Evolutionary conservation across 495 filamentous ascomycete species (phyloP), one percentile per base, ranked within the genome.

Genomic region (Cercophora sp.): DNA sequence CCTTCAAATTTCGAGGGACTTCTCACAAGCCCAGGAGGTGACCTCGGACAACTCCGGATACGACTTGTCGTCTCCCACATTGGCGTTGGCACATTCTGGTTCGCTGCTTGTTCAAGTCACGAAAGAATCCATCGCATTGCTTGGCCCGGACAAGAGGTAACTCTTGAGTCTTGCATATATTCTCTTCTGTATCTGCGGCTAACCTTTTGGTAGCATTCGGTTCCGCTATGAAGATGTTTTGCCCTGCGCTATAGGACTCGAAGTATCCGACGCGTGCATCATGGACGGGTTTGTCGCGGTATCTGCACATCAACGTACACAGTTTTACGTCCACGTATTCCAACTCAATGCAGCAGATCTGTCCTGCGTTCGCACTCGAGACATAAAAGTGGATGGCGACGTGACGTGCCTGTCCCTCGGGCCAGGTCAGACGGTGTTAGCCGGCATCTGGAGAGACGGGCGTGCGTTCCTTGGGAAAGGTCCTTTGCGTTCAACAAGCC

Each of bases 71-170:
- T 72, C 73, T 1, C 73, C 76, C 40, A 87, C 85, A 0, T 56
- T 88, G n/a, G 75, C 79, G n/a, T 72, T 77, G 26, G 70, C 70
- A 8, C 66, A 61, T 32, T 43, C 59, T 56, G 22, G 54, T 8
- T 43, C 54, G 10, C 23, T 56, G 10, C 54, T 81, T 15, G 64
- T 86, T 8, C 85, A 87, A 56, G 63, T 87, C 16, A 85, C 84
- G 3, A 62, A 70, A n/a, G 63, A 63, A 16, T 73, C 66, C 25
- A 70, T 80, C 4, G 70, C 73, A 9, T 49, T 80, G 43, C 36
- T 57, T 11, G 35, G 49, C 1, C 15, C 16, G 15, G 45, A 48
- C 26, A 31, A 34, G 3, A 60, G 51, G 60, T 60, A 56, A 6
- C 23, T n/a, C n/a, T n/a, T n/a, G n/a, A n/a, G n/a, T n/a, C n/a